Conservation (phyloP, 208 protist species). For the Trypanosoma cruzi region DNA sequence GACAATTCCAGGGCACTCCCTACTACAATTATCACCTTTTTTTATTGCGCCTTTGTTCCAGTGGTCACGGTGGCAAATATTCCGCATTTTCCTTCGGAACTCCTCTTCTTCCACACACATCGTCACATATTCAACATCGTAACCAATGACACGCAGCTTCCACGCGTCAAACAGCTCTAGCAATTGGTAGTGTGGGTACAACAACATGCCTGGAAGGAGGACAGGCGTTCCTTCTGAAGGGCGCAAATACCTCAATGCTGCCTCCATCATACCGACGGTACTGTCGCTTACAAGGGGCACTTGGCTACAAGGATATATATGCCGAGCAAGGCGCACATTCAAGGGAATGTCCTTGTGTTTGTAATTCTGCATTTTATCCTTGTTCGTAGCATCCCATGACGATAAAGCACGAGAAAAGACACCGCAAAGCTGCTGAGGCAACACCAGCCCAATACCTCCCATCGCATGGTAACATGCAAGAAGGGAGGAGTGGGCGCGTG, state of each 20-base stretch:
- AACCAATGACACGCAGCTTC: slow-evolving; percentile 27
- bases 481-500: slow-evolving; percentile 15
- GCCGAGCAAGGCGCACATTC: neutral
- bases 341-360: neutral
- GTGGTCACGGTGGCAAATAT: slow-evolving; percentile 1
- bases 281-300: slow-evolving; percentile 22
- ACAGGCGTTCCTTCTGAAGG: slow-evolving; percentile 8
- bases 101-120: slow-evolving; percentile 29
- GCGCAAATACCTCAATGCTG: slow-evolving; percentile 15
- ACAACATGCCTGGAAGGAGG: slow-evolving; percentile 25
- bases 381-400: neutral
- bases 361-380: neutral
- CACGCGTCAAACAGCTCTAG: slow-evolving; percentile 21
- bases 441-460: neutral
- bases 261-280: slow-evolving; percentile 22
- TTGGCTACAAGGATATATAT: slow-evolving; percentile 5
- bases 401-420: neutral
- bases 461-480: slow-evolving; percentile 5
- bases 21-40: neutral
- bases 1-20: slow-evolving; percentile 3
- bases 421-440: neutral
- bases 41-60: neutral
- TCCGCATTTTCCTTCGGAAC: slow-evolving; percentile 6
- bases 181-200: slow-evolving; percentile 23
- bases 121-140: slow-evolving; percentile 32